phyloP scores from a whole-genome alignment of 768 basidiomycete genomes.

The Tubosaeta sp. region DNA sequence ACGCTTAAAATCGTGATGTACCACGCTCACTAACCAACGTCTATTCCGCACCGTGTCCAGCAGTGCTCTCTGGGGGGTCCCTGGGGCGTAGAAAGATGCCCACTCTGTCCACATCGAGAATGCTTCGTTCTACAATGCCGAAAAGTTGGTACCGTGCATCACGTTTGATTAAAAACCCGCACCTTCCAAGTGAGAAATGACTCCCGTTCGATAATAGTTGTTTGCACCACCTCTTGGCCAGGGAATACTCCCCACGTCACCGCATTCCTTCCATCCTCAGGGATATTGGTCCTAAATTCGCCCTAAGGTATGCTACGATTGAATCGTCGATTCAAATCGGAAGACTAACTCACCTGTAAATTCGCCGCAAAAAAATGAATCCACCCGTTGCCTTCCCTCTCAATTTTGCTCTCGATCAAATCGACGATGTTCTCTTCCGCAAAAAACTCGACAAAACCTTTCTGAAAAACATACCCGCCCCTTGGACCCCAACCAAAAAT shows the following conservation, averaged over 20 bases:
- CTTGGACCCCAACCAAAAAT: slow-evolving; percentile 92
- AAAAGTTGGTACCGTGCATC: slow-evolving; percentile 1
- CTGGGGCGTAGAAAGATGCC: slow-evolving; percentile 81
- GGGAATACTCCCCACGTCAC: slow-evolving; percentile 99
- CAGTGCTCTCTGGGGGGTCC: slow-evolving; percentile 65
- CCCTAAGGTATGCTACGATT: slow-evolving; percentile 43
- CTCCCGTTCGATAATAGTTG: slow-evolving; percentile 93
- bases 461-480: slow-evolving; percentile 95
- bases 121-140: slow-evolving; percentile 73
- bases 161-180: slow-evolving; percentile 12
- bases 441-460: slow-evolving; percentile 97
- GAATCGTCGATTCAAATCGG: neutral
- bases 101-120: slow-evolving; percentile 96
- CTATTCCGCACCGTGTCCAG: slow-evolving; percentile 66
- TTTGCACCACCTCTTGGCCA: slow-evolving; percentile 92
- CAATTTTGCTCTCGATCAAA: slow-evolving; percentile 53
- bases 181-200: slow-evolving; percentile 99
- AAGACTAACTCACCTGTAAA: slow-evolving; percentile 46
- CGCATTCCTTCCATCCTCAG: slow-evolving; percentile 78
- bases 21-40: slow-evolving; percentile 87
- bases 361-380: slow-evolving; percentile 89
- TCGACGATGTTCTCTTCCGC: slow-evolving; percentile 57
- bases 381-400: slow-evolving; percentile 52
- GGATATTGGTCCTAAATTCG: slow-evolving; percentile 74
- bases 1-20: slow-evolving; percentile 91